A percentile compares a stretch with the other conserved stretches of the same genome.
phyloP scores from a whole-genome alignment of 139 green algal species.

The Chlorella ohadii region DNA sequence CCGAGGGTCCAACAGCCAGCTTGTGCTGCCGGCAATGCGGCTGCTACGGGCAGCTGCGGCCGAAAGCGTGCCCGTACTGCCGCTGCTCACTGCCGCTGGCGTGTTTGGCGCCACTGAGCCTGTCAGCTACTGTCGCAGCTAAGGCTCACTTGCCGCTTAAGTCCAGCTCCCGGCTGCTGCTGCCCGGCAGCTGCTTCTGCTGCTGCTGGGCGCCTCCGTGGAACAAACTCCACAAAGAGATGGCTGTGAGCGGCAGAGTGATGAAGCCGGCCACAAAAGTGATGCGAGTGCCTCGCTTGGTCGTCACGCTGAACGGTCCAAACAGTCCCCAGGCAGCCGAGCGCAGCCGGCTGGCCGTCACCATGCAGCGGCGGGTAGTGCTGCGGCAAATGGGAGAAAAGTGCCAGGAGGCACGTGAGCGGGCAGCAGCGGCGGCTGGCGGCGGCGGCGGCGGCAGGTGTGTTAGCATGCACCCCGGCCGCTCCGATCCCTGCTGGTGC shows the following conservation, averaged over 20 bases:
- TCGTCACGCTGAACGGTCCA: constrained; percentile 34
- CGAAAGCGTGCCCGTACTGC: no score
- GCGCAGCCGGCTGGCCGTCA: neutral
- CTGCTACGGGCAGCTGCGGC: no score
- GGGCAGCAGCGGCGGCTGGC: neutral
- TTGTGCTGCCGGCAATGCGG: no score
- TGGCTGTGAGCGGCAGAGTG: constrained; percentile 37
- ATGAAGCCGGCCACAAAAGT: constrained; percentile 43
- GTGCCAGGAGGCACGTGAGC: neutral
- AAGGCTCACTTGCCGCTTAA: constrained; percentile 13
- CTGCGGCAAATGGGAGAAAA: neutral
- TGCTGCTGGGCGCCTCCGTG: neutral
- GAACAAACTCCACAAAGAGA: constrained; percentile 29
- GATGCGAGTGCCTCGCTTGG: constrained; percentile 23
- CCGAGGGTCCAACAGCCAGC: no score
- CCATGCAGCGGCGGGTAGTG: neutral
- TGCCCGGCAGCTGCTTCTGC: no score
- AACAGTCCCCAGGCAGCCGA: constrained; percentile 28
- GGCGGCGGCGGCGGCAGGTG: neutral
- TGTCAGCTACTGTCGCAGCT: no score
- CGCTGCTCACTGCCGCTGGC: no score
- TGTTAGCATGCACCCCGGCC: neutral
- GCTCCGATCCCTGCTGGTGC: no score
- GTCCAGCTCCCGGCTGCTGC: neutral
- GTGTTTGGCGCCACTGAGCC: no score